phyloP scores from a whole-genome alignment of 805 yeast genomes.

The Maudiozyma serrabonitensis region DNA sequence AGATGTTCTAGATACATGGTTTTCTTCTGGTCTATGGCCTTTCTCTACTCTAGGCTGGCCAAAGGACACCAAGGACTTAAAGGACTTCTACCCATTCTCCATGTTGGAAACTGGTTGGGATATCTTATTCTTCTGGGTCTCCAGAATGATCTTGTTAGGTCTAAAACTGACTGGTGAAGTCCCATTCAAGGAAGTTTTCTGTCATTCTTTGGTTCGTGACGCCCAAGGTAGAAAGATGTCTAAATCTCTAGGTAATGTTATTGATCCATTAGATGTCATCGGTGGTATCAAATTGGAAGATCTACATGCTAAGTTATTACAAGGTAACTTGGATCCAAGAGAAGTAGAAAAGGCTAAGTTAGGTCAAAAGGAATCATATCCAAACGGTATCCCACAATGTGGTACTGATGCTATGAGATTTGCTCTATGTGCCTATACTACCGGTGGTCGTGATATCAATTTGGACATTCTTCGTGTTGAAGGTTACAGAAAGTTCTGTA shows the following conservation, averaged over 20 bases:
- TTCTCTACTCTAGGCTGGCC: slow-evolving; percentile 98
- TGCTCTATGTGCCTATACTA: slow-evolving; percentile 95
- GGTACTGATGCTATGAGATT: slow-evolving; percentile 98
- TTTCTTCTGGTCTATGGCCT: slow-evolving; percentile 97
- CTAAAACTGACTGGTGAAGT: slow-evolving; percentile 80
- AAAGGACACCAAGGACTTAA: slow-evolving; percentile 59
- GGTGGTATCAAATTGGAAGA: slow-evolving; percentile 72
- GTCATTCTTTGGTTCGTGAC: slow-evolving; percentile 97
- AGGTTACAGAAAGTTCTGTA: slow-evolving; percentile 98
- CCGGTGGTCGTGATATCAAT: slow-evolving; percentile 98
- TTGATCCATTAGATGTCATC: slow-evolving; percentile 93
- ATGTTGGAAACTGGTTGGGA: slow-evolving; percentile 99
- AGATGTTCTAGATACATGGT: slow-evolving; percentile 98
- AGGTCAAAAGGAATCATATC: slow-evolving; percentile 86
- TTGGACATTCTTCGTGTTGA: slow-evolving; percentile 93
- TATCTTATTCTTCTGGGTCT: slow-evolving; percentile 97
- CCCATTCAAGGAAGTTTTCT: slow-evolving; percentile 94
- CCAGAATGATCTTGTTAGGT: slow-evolving; percentile 90
- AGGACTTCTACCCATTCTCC: slow-evolving; percentile 78
- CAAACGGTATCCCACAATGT: slow-evolving; percentile 97
- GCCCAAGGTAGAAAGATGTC: slow-evolving; percentile 99
- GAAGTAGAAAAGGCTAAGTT: slow-evolving; percentile 79
- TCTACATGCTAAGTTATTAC: slow-evolving; percentile 64
- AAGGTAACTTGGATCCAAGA: slow-evolving; percentile 81
- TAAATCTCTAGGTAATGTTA: slow-evolving; percentile 90